Conservation (phyloP, 2,329 filamentous ascomycete genomes). For the Cladosporium sp. region DNA sequence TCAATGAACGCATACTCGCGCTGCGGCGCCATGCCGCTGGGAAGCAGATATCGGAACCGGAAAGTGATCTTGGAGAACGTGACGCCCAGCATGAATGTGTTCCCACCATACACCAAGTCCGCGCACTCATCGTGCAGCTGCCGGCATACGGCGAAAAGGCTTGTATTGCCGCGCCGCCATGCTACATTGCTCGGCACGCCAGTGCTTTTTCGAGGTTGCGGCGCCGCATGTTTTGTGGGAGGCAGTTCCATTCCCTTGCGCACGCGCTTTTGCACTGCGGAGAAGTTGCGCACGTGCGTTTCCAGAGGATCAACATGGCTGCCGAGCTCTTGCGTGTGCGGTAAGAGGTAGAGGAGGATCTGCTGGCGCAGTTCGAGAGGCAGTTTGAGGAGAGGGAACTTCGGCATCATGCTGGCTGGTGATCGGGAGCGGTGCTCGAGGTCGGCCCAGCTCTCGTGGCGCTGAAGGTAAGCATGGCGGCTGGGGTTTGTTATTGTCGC, state of each 20-base stretch:
- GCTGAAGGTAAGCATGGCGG: conserved; percentile 8
- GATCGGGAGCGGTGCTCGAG: conserved; percentile 28
- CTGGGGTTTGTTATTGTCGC: conserved; percentile 19
- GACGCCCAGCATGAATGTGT: conserved; percentile 41
- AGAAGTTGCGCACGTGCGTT: conserved; percentile 26
- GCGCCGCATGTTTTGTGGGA: not conserved
- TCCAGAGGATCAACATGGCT: conserved; percentile 20
- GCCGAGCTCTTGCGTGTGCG: conserved; percentile 30
- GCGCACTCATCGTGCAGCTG: conserved; percentile 42
- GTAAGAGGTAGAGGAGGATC: conserved; percentile 38
- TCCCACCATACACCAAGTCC: conserved; percentile 41
- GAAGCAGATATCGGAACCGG: conserved; percentile 38
- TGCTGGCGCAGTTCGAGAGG: conserved; percentile 40
- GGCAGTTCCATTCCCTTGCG: conserved; percentile 20
- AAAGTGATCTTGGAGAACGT: conserved; percentile 40
- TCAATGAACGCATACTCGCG: conserved; percentile 36
- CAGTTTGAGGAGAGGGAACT: conserved; percentile 31
- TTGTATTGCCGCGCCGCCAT: conserved; percentile 39
- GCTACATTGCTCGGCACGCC: conserved; percentile 22
- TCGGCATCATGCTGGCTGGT: conserved; percentile 23
- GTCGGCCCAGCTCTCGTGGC: conserved; percentile 28
- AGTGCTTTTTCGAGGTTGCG: not conserved
- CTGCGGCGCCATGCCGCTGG: conserved; percentile 35
- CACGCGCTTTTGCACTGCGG: conserved; percentile 25
- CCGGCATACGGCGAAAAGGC: conserved; percentile 33